Conservation (phyloP, 177 flowering plant species). For the Telopea speciosissima region DNA sequence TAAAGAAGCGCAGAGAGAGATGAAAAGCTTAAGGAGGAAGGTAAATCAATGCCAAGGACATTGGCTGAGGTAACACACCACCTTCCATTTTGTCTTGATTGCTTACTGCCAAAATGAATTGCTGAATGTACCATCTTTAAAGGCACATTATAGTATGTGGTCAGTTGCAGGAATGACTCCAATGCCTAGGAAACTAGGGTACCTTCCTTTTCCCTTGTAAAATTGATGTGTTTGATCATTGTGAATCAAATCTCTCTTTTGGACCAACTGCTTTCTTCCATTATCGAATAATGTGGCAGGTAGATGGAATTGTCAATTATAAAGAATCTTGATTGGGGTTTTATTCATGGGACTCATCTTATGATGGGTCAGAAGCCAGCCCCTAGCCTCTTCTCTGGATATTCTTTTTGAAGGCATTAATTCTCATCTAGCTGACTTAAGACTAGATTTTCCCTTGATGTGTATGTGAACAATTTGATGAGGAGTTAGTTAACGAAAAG, state of each 20-base stretch:
- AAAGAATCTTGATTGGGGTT: too few relatives aligned
- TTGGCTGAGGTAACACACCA: slow-evolving; percentile 55
- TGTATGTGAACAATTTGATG: background rate
- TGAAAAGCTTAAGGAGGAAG: slow-evolving; percentile 76
- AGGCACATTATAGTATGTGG: too few relatives aligned
- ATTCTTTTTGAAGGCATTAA: background rate
- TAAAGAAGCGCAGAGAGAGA: slow-evolving; percentile 71
- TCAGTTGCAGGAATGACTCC: too few relatives aligned
- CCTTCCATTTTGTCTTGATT: background rate
- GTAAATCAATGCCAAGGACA: slow-evolving; percentile 82
- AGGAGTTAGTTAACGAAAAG: background rate
- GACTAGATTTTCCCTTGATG: background rate
- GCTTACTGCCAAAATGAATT: background rate
- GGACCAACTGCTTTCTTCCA: too few relatives aligned
- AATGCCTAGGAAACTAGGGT: background rate
- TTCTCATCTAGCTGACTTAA: background rate
- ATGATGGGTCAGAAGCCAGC: too few relatives aligned
- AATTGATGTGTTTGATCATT: background rate
- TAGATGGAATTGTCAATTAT: too few relatives aligned
- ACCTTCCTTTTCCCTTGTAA: background rate
- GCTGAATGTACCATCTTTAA: too few relatives aligned
- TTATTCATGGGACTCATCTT: too few relatives aligned
- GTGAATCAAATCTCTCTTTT: too few relatives aligned
- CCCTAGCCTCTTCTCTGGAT: too few relatives aligned
- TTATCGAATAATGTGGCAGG: too few relatives aligned